Evolutionary conservation across 495 filamentous ascomycete species (phyloP).

Genomic region (Penicillium roqueforti): DNA sequence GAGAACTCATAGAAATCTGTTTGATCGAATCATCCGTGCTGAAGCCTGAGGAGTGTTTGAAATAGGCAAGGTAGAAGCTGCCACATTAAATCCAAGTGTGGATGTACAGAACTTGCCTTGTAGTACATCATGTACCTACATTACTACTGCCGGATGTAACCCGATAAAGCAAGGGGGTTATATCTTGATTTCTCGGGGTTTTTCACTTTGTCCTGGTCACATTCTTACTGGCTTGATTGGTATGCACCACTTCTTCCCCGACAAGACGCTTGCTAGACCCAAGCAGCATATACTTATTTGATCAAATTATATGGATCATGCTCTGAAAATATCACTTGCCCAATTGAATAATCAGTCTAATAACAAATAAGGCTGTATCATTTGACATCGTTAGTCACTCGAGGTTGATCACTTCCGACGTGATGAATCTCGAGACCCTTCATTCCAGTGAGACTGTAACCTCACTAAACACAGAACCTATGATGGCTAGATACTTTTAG

Average conservation of each 20-base stretch:
- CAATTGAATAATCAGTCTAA: background rate
- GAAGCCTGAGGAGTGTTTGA: background rate
- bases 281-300: background rate
- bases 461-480: background rate
- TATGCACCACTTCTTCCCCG: background rate
- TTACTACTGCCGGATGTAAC: background rate
- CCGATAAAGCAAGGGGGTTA: constrained; percentile 1
- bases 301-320: background rate
- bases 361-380: background rate
- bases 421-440: background rate
- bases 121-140: background rate
- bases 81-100: background rate
- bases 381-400: background rate
- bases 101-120: background rate
- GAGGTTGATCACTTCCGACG: background rate
- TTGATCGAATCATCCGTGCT: background rate
- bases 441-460: constrained; percentile 6
- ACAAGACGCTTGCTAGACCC: background rate
- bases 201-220: background rate
- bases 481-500: background rate
- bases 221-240: background rate
- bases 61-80: background rate
- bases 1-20: background rate
- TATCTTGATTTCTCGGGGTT: background rate
- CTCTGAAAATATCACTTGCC: background rate